phyloP scores from a whole-genome alignment of 2,329 filamentous ascomycete genomes.

The Alternaria ethzedia region DNA sequence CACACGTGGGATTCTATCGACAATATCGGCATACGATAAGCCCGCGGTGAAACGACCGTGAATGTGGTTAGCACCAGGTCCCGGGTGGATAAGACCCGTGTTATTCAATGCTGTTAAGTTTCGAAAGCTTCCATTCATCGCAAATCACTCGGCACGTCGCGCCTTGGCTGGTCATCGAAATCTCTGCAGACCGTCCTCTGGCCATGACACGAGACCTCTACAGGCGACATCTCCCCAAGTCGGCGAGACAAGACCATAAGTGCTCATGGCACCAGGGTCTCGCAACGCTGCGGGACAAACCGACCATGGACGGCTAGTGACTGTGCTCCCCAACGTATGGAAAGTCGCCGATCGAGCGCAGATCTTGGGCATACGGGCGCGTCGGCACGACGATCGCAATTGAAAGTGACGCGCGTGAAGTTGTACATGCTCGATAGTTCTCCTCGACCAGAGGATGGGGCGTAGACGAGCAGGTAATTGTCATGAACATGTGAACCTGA shows the following conservation, averaged over 20 bases:
- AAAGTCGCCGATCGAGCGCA: conserved; percentile 27
- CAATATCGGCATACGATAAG: conserved; percentile 9
- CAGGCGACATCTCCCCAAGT: conserved; percentile 2
- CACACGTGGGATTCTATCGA: conserved; percentile 11
- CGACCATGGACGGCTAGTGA: conserved; percentile 21
- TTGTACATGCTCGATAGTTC: not conserved
- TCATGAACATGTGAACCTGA: not conserved
- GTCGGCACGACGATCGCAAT: conserved; percentile 35
- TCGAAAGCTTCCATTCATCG: conserved; percentile 9
- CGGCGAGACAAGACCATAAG: conserved; percentile 6
- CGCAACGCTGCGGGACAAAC: conserved; percentile 28
- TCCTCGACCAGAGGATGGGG: conserved; percentile 2
- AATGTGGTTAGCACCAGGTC: conserved; percentile 6
- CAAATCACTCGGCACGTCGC: conserved; percentile 8
- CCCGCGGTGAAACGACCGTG: conserved; percentile 9
- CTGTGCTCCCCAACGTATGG: conserved; percentile 24
- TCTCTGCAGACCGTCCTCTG: conserved; percentile 11
- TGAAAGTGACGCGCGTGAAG: conserved; percentile 9
- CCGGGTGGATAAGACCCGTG: conserved; percentile 5
- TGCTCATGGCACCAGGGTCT: conserved; percentile 18
- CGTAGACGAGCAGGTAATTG: conserved; percentile 1
- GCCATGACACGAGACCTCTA: conserved; percentile 4
- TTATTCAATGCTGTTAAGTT: conserved; percentile 4
- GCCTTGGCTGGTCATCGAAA: conserved; percentile 14
- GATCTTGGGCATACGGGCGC: conserved; percentile 32